Conservation (phyloP, 2,329 filamentous ascomycete genomes). For the Hypoxylon sp. region DNA sequence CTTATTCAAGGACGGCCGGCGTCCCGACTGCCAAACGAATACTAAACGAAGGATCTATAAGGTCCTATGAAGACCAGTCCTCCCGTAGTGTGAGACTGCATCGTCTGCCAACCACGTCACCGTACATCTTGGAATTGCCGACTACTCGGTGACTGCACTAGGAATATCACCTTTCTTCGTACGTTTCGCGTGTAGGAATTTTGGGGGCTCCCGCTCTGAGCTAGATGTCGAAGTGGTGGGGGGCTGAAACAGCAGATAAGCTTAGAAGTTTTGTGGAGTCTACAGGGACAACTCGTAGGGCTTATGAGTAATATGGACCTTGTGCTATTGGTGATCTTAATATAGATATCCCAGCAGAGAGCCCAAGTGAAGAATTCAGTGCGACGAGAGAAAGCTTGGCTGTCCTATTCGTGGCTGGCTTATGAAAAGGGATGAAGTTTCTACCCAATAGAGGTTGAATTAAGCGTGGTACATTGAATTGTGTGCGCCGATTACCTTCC, state of each 20-base stretch:
- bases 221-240: conserved; percentile 1
- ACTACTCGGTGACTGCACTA: too few relatives aligned
- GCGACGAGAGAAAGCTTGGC: conserved; percentile 12
- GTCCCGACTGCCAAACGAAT: too few relatives aligned
- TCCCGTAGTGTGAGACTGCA: too few relatives aligned
- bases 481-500: conserved; percentile 1
- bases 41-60: too few relatives aligned
- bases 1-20: too few relatives aligned
- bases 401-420: conserved; percentile 31
- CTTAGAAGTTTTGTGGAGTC: background rate
- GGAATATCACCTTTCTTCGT: too few relatives aligned
- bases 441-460: conserved; percentile 9
- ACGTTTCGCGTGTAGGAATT: too few relatives aligned
- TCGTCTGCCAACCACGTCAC: too few relatives aligned
- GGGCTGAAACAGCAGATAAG: background rate
- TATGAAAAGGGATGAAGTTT: conserved; percentile 28
- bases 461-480: background rate
- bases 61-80: too few relatives aligned
- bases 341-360: conserved; percentile 11
- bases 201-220: too few relatives aligned
- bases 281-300: background rate
- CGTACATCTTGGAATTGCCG: too few relatives aligned
- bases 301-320: background rate
- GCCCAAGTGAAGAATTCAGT: conserved; percentile 15
- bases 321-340: conserved; percentile 11